Base-by-base conservation (phyloP, 2,329 filamentous ascomycete genomes). In the Zasmidium citrigriseum region DNA sequence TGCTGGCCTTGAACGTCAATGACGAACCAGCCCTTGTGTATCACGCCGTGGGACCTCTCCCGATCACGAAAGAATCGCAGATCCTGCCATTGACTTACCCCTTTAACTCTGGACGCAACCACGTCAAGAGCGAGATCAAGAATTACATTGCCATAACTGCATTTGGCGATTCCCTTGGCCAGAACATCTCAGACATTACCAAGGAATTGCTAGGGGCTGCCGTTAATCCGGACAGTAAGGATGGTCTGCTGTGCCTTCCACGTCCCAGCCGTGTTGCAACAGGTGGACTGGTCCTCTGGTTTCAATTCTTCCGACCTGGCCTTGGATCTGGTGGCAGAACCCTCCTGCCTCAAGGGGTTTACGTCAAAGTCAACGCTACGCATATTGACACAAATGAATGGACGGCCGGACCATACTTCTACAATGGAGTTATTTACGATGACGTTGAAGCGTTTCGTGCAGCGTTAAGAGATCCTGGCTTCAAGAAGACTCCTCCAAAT, bases 341-440 rank as follows among this genome's bases (percentile, higher is more conserved):
- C 2, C 66, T 83, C 12, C 69, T 81, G 11, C 80, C 81, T 1
- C 76, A 79, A 14, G 78, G 79, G 1, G 63, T 84, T 0, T 76
- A 73, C 59, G 69, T 75, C 49, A 74, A 73, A 46, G 61, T 74
- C 9, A 78, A 86, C 61, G 69, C 83, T 1, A 83, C 79, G 0
- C 79, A 79, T 1, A 73, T 78, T 5, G 77, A 84, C 58, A 76
- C 78, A 11, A 72, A 72, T n/a, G 72, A 81, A 24, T 86, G 84
- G 83, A 60, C 38, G 7, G 60, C 66, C 10, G 72, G 76, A 3
- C 77, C 80, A 3, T 85, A 81, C 78, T 80, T 82, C 46, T 86
- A 85, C 64, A 80, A 83, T 59, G 78, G 78, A 29, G 66, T 81
- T 4, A 78, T 81, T 54, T 87, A 85, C 63, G 69, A 75, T 23